Conservation (phyloP, 495 filamentous ascomycete genomes). For the Sabuloglossum arenarium region DNA sequence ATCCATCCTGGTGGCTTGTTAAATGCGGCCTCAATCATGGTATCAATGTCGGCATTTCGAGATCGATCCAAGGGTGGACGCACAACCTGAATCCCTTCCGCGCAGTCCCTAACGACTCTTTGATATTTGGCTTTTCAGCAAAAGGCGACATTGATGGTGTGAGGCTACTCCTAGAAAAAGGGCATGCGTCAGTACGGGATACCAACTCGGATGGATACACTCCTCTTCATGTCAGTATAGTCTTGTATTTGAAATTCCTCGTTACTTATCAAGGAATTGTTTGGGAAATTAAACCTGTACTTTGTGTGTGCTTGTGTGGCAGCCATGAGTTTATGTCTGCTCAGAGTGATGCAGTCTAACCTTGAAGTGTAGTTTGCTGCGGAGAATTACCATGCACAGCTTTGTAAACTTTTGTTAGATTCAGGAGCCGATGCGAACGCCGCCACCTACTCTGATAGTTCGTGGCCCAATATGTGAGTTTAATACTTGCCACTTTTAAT, state of each 20-base stretch:
- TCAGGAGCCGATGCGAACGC: neutral
- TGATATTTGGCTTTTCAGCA: constrained; percentile 7
- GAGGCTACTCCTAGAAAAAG: neutral
- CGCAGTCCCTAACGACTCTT: constrained; percentile 2
- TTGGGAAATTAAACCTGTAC: neutral
- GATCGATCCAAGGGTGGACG: neutral
- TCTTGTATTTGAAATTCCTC: constrained; percentile 2
- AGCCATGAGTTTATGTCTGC: neutral
- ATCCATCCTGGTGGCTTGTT: neutral
- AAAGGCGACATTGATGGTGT: constrained; percentile 4
- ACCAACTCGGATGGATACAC: neutral
- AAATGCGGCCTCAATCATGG: neutral
- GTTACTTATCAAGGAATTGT: too few species aligned
- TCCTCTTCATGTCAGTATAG: constrained; percentile 5
- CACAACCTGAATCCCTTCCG: neutral
- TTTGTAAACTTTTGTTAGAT: neutral
- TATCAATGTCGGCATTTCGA: neutral
- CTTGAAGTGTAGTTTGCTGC: neutral
- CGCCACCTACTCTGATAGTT: neutral
- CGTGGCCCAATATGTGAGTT: neutral
- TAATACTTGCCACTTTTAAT: neutral
- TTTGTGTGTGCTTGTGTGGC: neutral
- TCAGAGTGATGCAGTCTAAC: neutral
- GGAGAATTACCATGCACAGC: neutral
- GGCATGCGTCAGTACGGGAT: constrained; percentile 1